Percentiles rank a stretch among this genome's conserved stretches.
phyloP scores from a whole-genome alignment of 805 yeast species.

The Yamadazyma kitorensis region DNA sequence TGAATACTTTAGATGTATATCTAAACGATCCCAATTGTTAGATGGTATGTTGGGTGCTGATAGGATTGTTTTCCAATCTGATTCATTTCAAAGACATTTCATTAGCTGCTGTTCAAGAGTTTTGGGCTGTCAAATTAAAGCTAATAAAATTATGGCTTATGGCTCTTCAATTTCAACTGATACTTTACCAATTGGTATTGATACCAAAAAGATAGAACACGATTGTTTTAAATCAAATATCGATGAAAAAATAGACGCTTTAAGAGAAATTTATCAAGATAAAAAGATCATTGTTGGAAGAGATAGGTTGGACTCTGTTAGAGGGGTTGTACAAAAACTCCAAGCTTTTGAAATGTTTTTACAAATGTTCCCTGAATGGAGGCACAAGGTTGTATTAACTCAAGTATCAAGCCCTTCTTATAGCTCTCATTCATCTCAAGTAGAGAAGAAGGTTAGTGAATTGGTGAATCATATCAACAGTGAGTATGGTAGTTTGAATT shows the following conservation, averaged over 20 bases:
- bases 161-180: conserved; percentile 75
- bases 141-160: conserved; percentile 60
- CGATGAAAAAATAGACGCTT: conserved; percentile 61
- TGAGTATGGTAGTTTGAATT: conserved; percentile 76
- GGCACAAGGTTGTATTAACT: conserved; percentile 78
- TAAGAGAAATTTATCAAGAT: conserved; percentile 59
- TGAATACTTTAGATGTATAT: conserved; percentile 87
- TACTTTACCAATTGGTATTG: conserved; percentile 87
- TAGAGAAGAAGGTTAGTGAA: conserved; percentile 82
- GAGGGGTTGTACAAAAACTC: conserved; percentile 91
- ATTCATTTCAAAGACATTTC: conserved; percentile 86
- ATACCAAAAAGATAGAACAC: conserved; percentile 61
- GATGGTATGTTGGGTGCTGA: conserved; percentile 93
- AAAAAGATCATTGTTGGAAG: conserved; percentile 88
- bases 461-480: conserved; percentile 80
- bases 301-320: conserved; percentile 85
- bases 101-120: conserved; percentile 86
- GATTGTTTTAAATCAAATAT: conserved; percentile 53
- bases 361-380: conserved; percentile 91
- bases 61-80: conserved; percentile 81
- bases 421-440: conserved; percentile 50
- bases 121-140: conserved; percentile 73
- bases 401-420: conserved; percentile 87
- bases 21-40: conserved; percentile 76
- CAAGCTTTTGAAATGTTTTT: conserved; percentile 88